phyloP scores from a whole-genome alignment of 805 yeast species.

The Cyberlindnera amylophila region DNA sequence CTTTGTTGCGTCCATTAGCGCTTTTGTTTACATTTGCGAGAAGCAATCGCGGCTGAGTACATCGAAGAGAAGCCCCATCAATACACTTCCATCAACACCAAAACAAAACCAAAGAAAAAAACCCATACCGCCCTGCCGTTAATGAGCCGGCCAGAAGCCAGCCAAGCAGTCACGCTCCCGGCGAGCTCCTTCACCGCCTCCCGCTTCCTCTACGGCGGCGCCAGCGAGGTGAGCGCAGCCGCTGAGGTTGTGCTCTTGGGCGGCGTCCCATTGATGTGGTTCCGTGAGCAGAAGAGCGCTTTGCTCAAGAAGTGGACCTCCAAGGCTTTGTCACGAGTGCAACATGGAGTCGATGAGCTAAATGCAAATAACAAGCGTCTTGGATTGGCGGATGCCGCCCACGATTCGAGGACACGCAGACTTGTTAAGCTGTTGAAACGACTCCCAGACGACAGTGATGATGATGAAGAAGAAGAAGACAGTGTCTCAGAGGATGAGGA shows the following conservation, averaged over 20 bases:
- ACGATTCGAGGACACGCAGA: slow-evolving; percentile 4
- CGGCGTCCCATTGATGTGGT: slow-evolving; percentile 55
- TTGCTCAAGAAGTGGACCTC: slow-evolving; percentile 22
- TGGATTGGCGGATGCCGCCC: slow-evolving; percentile 6
- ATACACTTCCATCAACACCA: slow-evolving; percentile 1
- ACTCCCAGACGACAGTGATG: slow-evolving; percentile 4
- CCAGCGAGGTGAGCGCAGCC: slow-evolving; percentile 43
- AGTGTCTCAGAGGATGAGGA: not conserved
- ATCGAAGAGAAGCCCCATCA: too few species aligned
- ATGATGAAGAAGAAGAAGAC: slow-evolving; percentile 1
- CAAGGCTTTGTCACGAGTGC: slow-evolving; percentile 4
- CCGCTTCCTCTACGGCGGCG: slow-evolving; percentile 49
- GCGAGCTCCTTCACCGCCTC: slow-evolving; percentile 55
- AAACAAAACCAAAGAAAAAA: not conserved
- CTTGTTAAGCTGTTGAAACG: slow-evolving; percentile 9
- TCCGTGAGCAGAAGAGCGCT: slow-evolving; percentile 32
- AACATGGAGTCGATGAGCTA: slow-evolving; percentile 6
- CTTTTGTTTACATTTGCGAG: not conserved
- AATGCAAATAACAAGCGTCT: slow-evolving; percentile 4
- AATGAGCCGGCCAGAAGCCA: not conserved
- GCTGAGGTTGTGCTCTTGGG: slow-evolving; percentile 54
- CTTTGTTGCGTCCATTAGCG: too few species aligned
- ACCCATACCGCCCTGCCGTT: not conserved
- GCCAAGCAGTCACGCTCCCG: slow-evolving; percentile 3
- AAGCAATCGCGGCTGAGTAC: not conserved